phyloP scores from a whole-genome alignment of 139 green algal genomes.

The Picochlorum sp. region DNA sequence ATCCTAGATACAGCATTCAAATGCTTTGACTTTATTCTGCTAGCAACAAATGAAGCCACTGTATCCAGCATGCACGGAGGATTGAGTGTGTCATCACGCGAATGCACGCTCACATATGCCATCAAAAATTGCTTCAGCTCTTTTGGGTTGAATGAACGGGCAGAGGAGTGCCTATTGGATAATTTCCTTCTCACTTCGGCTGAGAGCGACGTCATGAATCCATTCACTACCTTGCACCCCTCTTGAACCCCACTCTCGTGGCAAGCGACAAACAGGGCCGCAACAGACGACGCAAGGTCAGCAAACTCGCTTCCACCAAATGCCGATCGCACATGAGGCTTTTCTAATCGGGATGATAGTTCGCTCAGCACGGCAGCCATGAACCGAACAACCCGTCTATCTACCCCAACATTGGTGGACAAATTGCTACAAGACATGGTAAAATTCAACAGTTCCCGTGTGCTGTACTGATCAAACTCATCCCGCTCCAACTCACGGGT shows the following conservation, averaged over 20 bases:
- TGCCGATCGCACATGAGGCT: constrained; percentile 10
- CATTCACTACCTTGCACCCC: background rate
- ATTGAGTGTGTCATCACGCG: background rate
- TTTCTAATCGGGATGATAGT: constrained; percentile 9
- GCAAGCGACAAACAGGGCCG: constrained; percentile 6
- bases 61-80: constrained; percentile 28
- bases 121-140: constrained; percentile 34
- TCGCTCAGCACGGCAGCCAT: background rate
- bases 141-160: constrained; percentile 19
- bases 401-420: background rate
- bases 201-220: constrained; percentile 20
- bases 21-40: constrained; percentile 29
- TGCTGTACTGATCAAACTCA: constrained; percentile 14
- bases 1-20: constrained; percentile 26
- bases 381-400: background rate
- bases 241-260: background rate
- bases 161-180: constrained; percentile 25
- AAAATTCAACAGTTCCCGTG: constrained; percentile 15
- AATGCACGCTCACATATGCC: constrained; percentile 7
- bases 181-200: constrained; percentile 35
- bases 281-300: constrained; percentile 11
- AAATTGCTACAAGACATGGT: constrained; percentile 16
- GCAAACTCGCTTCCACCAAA: constrained; percentile 17
- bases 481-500: background rate
- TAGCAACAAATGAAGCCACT: constrained; percentile 24